Evolutionary conservation across 768 basidiomycete species (phyloP).

Genomic region (Scleroderma citrinum): DNA sequence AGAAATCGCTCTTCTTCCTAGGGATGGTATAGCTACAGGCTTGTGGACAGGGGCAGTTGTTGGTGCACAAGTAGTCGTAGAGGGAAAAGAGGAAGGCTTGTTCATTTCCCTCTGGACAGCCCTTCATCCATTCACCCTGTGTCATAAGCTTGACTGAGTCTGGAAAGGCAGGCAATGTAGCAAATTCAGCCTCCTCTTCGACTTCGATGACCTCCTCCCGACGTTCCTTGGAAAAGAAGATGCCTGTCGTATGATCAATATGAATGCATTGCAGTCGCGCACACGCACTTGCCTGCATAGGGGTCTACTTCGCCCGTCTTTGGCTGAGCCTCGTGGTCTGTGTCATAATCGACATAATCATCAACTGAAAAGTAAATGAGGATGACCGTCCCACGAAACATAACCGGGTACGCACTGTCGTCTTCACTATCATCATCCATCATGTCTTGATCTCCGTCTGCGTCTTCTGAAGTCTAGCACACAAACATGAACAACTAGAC

Average conservation of each 20-base stretch:
- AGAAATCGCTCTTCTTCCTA: constrained; percentile 74
- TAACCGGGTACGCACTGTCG: constrained; percentile 32
- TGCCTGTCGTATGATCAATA: constrained; percentile 40
- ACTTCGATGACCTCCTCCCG: constrained; percentile 90
- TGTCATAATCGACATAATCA: constrained; percentile 77
- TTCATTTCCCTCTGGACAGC: constrained; percentile 90
- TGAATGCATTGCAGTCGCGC: constrained; percentile 3
- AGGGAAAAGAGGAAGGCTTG: constrained; percentile 84
- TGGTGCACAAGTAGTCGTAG: constrained; percentile 66
- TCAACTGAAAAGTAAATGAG: constrained; percentile 30
- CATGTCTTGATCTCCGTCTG: constrained; percentile 35
- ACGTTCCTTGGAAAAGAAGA: constrained; percentile 94
- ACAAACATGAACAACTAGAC: not conserved
- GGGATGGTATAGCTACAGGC: constrained; percentile 59
- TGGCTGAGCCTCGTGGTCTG: constrained; percentile 55
- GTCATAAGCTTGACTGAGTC: constrained; percentile 64
- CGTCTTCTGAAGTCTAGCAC: constrained; percentile 56
- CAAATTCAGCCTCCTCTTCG: constrained; percentile 66
- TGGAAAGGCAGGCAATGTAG: constrained; percentile 35
- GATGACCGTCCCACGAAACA: not conserved
- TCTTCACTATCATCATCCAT: constrained; percentile 41
- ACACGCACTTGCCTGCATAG: constrained; percentile 60
- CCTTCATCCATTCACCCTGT: constrained; percentile 95
- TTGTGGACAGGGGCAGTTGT: constrained; percentile 64
- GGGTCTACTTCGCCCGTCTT: constrained; percentile 69